Conservation (phyloP, 2,329 filamentous ascomycete genomes). For the Dactylonectria estremocensis region DNA sequence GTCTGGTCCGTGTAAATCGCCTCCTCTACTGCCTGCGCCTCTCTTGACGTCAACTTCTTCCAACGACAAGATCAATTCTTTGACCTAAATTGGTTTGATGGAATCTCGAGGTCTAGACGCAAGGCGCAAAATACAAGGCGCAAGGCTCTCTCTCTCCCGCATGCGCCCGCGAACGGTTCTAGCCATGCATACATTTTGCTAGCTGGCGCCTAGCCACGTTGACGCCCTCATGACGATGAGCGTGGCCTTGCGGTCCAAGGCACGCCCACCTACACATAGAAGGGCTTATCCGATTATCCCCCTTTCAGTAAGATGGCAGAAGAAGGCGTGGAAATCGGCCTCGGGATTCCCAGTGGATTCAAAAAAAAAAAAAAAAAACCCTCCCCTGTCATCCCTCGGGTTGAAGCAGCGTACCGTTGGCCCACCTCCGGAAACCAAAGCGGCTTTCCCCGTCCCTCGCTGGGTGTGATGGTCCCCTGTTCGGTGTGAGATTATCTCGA, state of each 20-base stretch:
- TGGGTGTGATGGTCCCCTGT: conserved; percentile 5
- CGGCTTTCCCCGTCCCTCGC: conserved; percentile 21
- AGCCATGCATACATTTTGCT: conserved; percentile 17
- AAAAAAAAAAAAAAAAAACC: too few species aligned
- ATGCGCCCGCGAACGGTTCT: conserved; percentile 9
- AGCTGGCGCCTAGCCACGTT: conserved; percentile 27
- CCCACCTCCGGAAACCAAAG: conserved; percentile 26
- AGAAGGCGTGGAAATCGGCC: conserved; percentile 26
- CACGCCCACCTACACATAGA: conserved; percentile 4
- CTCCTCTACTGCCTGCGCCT: conserved; percentile 28
- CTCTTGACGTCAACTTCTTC: conserved; percentile 15
- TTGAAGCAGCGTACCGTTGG: conserved; percentile 15
- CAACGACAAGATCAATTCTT: neutral
- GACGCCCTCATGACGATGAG: conserved; percentile 27
- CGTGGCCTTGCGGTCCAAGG: conserved; percentile 15
- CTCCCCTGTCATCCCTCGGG: conserved; percentile 2
- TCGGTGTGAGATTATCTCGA: conserved; percentile 16
- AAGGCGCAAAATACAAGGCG: neutral
- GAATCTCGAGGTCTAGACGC: neutral
- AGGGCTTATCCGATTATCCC: conserved; percentile 6
- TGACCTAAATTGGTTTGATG: neutral
- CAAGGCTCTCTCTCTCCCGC: neutral
- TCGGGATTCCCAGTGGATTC: conserved; percentile 10
- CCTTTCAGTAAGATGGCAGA: conserved; percentile 32
- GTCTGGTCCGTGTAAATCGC: conserved; percentile 27